Percentiles rank a stretch among this genome's conserved stretches.
These are phyloP conservation scores for Tephrocybe sp. DNA, from an alignment of 768 basidiomycete species.

Conservation along the genomic window DNA sequence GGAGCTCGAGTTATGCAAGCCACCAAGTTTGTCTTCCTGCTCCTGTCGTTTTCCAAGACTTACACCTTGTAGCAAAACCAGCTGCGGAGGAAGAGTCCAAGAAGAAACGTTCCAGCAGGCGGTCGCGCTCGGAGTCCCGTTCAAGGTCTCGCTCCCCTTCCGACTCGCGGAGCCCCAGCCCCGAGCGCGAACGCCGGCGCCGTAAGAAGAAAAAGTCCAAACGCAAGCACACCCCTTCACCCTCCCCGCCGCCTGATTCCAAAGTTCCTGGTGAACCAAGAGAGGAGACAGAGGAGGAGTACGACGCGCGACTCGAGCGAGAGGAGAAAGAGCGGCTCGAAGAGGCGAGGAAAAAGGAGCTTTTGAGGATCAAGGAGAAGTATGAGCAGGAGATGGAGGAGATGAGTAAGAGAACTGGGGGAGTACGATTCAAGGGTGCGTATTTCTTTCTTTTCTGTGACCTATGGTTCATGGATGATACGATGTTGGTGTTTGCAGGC, in stretches of 20 bases:
- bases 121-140: conserved; percentile 14
- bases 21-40: conserved; percentile 18
- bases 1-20: conserved; percentile 73
- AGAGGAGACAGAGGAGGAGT: conserved; percentile 71
- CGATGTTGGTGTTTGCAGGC: conserved; percentile 30
- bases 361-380: conserved; percentile 46
- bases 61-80: conserved; percentile 5
- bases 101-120: conserved; percentile 15
- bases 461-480: not conserved
- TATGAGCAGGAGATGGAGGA: conserved; percentile 31
- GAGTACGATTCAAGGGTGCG: conserved; percentile 64
- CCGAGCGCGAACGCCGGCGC: conserved; percentile 17
- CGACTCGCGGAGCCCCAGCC: conserved; percentile 17
- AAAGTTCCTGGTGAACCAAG: conserved; percentile 3
- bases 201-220: conserved; percentile 23
- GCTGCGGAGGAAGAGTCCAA: conserved; percentile 14
- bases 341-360: conserved; percentile 42
- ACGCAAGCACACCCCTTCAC: conserved; percentile 9
- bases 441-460: conserved; percentile 4
- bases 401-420: conserved; percentile 32
- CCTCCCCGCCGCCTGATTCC: not conserved
- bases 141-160: conserved; percentile 15
- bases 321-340: conserved; percentile 64
- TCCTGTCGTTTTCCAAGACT: not conserved
- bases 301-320: conserved; percentile 65